These are phyloP conservation scores for Lepiota subincarnata DNA, from an alignment of 768 basidiomycete genomes.

Conservation along the genomic window DNA sequence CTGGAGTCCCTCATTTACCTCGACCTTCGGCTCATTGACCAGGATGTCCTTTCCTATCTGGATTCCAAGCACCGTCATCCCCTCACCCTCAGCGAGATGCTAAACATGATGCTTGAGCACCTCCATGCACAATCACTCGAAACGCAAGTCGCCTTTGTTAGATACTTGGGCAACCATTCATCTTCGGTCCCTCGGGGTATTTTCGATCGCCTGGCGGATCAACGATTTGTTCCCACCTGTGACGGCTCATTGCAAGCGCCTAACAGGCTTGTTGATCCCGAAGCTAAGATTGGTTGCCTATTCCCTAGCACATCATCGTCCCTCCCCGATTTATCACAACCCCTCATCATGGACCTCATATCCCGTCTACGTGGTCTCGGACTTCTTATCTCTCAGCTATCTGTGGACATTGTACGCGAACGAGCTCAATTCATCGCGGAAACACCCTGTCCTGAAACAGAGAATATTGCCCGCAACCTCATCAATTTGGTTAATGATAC, in stretches of 20 bases:
- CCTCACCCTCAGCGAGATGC: slow-evolving; percentile 6
- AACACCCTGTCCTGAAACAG: not conserved
- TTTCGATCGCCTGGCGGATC: slow-evolving; percentile 18
- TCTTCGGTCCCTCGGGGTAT: slow-evolving; percentile 23
- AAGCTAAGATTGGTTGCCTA: slow-evolving; percentile 24
- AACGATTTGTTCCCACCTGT: slow-evolving; percentile 24
- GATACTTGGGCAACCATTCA: slow-evolving; percentile 17
- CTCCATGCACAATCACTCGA: slow-evolving; percentile 7
- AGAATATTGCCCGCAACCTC: not conserved
- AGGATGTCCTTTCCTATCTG: slow-evolving; percentile 12
- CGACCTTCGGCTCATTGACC: slow-evolving; percentile 1
- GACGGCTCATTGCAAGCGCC: slow-evolving; percentile 21
- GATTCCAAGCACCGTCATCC: slow-evolving; percentile 17
- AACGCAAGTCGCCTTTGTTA: slow-evolving; percentile 6
- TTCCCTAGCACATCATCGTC: slow-evolving; percentile 20
- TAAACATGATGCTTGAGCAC: not conserved
- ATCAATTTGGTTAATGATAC: slow-evolving; percentile 3
- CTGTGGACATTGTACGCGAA: slow-evolving; percentile 28
- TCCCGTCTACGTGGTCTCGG: slow-evolving; percentile 17
- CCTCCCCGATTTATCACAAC: slow-evolving; percentile 2
- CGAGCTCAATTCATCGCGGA: slow-evolving; percentile 30
- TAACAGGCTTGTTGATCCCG: slow-evolving; percentile 26
- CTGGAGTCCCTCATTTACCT: not conserved
- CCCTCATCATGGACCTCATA: slow-evolving; percentile 17
- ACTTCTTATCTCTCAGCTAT: slow-evolving; percentile 26